Evolutionary conservation across 75 land plant species (phyloP).

Genomic region (Cunninghamia lanceolata): DNA sequence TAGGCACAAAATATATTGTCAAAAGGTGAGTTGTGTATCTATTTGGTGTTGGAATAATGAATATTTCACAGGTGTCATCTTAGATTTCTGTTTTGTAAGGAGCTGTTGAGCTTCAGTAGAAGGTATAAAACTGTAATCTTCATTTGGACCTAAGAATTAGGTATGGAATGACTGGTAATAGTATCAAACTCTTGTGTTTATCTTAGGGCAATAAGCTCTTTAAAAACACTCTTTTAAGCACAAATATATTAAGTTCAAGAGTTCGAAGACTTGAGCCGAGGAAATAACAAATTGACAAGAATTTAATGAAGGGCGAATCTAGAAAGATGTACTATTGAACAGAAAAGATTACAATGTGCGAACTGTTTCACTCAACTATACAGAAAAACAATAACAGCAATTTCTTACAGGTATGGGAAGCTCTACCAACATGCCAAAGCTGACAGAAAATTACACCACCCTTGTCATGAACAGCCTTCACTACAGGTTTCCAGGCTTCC

Average conservation of each 20-base stretch:
- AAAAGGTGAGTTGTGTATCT: neutral
- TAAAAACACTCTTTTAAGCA: too few species aligned
- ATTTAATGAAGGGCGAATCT: neutral
- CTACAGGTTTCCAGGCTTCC: slow-evolving; percentile 72
- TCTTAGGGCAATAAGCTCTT: too few species aligned
- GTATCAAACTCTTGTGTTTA: too few species aligned
- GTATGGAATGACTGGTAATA: neutral
- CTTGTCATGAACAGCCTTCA: slow-evolving; percentile 73
- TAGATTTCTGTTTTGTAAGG: too few species aligned
- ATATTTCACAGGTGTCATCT: too few species aligned
- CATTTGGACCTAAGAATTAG: neutral
- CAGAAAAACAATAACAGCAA: too few species aligned
- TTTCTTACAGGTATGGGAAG: slow-evolving; percentile 46
- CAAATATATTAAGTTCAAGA: slow-evolving; percentile 45
- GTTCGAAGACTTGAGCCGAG: neutral
- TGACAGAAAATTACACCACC: slow-evolving; percentile 72
- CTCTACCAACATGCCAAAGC: slow-evolving; percentile 84
- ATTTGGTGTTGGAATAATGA: too few species aligned
- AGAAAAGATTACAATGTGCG: neutral
- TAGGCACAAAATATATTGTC: neutral
- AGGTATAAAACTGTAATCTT: too few species aligned
- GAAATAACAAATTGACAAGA: neutral
- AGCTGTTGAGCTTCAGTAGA: too few species aligned
- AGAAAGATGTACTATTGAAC: slow-evolving; percentile 13
- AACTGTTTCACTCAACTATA: neutral